A percentile compares a stretch with the other conserved stretches of the same genome.
Conservation (phyloP, 2,329 filamentous ascomycete genomes). For the Calonectria hawksworthii region DNA sequence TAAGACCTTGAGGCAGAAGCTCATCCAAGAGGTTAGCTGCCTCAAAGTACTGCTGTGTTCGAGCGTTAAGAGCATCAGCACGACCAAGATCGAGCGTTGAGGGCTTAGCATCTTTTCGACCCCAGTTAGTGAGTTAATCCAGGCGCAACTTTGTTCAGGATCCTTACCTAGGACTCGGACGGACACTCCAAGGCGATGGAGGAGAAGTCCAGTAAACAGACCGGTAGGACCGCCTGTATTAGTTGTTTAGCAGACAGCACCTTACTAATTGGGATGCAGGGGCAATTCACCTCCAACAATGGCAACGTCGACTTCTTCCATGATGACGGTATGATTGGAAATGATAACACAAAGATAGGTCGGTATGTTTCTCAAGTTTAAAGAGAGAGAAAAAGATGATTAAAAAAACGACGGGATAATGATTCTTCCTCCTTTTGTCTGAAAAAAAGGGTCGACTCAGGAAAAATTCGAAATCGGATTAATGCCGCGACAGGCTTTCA, state of each 20-base stretch:
- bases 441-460: neutral
- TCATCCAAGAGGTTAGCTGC: constrained; percentile 59
- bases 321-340: constrained; percentile 3
- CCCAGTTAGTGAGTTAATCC: neutral
- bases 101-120: constrained; percentile 54
- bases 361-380: neutral
- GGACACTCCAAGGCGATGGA: constrained; percentile 56
- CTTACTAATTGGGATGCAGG: neutral
- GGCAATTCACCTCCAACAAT: constrained; percentile 53
- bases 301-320: constrained; percentile 50
- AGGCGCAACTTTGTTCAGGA: neutral
- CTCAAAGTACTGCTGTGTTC: constrained; percentile 63
- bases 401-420: neutral
- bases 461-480: neutral
- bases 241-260: constrained; percentile 20
- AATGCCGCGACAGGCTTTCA: neutral
- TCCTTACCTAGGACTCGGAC: constrained; percentile 55
- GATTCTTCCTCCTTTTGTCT: constrained; percentile 1
- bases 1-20: constrained; percentile 58
- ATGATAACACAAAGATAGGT: neutral
- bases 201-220: constrained; percentile 59
- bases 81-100: constrained; percentile 57
- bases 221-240: constrained; percentile 60
- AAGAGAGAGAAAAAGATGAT: neutral
- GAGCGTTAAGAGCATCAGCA: constrained; percentile 63